Conservation (phyloP, 345 rosid genomes). For the Geranium rotundifolium region DNA sequence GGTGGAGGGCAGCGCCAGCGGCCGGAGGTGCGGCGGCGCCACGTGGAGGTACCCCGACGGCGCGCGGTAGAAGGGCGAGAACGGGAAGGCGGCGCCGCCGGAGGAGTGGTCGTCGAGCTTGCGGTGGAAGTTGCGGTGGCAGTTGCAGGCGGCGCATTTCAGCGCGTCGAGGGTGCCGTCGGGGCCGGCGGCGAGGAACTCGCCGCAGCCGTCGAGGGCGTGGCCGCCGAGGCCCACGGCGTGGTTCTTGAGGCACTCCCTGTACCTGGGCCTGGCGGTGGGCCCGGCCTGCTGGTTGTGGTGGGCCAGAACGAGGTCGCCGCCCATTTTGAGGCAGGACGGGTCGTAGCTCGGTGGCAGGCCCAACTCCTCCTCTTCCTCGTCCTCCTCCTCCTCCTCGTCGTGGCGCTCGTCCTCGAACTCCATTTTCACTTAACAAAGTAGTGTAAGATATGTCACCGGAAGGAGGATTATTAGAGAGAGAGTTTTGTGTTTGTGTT, state of each 20-base stretch:
- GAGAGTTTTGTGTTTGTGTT: neutral
- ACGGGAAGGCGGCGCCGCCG: constrained; percentile 14
- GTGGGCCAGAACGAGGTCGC: constrained; percentile 20
- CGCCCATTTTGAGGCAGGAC: neutral
- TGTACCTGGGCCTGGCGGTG: constrained; percentile 29
- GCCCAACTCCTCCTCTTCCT: neutral
- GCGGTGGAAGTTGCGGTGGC: constrained; percentile 94
- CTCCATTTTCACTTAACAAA: neutral
- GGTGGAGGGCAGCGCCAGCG: constrained; percentile 34
- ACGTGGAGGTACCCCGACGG: constrained; percentile 26
- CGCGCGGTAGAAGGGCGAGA: constrained; percentile 44
- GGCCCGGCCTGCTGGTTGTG: neutral
- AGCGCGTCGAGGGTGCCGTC: constrained; percentile 76
- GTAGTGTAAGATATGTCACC: neutral
- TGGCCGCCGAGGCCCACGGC: constrained; percentile 82
- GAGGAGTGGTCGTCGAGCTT: constrained; percentile 55
- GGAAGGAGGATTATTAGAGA: neutral
- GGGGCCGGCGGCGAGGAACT: constrained; percentile 94
- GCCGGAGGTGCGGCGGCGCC: constrained; percentile 14
- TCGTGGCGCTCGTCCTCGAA: neutral
- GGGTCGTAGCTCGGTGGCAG: neutral
- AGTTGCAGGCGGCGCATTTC: constrained; percentile 85
- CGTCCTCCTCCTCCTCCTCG: neutral
- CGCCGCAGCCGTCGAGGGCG: constrained; percentile 83
- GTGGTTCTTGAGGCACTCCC: constrained; percentile 88